phyloP scores from a whole-genome alignment of 2,329 filamentous ascomycete genomes.

The Trichophyton equinum region DNA sequence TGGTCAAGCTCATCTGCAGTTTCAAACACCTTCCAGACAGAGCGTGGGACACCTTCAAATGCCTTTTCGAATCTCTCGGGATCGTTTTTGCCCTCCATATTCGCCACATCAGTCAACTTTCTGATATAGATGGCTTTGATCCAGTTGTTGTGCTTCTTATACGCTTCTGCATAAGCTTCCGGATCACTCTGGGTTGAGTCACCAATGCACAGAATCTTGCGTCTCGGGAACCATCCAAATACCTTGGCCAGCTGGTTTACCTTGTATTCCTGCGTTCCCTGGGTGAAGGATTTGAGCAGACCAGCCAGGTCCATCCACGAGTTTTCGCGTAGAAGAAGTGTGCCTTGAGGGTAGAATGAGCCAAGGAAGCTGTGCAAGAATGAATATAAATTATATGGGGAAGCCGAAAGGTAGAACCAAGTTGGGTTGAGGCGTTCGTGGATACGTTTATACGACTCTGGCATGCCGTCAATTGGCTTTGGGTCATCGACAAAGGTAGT shows the following conservation, averaged over 20 bases:
- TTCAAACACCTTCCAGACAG: constrained; percentile 72
- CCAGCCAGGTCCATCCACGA: constrained; percentile 76
- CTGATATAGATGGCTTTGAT: constrained; percentile 74
- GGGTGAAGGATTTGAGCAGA: constrained; percentile 64
- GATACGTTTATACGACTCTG: constrained; percentile 63
- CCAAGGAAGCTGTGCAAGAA: constrained; percentile 67
- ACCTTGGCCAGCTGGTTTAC: constrained; percentile 66
- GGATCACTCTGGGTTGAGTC: constrained; percentile 89
- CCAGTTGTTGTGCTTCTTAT: constrained; percentile 57
- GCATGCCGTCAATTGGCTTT: constrained; percentile 64
- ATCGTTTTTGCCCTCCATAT: constrained; percentile 63
- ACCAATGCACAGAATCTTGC: constrained; percentile 72
- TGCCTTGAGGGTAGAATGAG: constrained; percentile 59
- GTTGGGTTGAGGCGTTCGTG: constrained; percentile 48
- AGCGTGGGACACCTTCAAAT: constrained; percentile 59
- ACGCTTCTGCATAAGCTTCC: constrained; percentile 76
- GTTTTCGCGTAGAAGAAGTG: constrained; percentile 71
- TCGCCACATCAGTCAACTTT: constrained; percentile 63
- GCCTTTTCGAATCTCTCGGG: constrained; percentile 67
- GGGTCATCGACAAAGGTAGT: constrained; percentile 73
- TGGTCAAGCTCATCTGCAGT: constrained; percentile 51
- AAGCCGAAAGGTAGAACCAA: constrained; percentile 89
- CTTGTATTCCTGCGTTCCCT: constrained; percentile 78
- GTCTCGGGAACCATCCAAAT: constrained; percentile 61
- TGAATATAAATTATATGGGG: constrained; percentile 86